Percentiles rank a stretch among this genome's conserved stretches.
Conservation (phyloP, 345 rosid species). For the Acer negundo region DNA sequence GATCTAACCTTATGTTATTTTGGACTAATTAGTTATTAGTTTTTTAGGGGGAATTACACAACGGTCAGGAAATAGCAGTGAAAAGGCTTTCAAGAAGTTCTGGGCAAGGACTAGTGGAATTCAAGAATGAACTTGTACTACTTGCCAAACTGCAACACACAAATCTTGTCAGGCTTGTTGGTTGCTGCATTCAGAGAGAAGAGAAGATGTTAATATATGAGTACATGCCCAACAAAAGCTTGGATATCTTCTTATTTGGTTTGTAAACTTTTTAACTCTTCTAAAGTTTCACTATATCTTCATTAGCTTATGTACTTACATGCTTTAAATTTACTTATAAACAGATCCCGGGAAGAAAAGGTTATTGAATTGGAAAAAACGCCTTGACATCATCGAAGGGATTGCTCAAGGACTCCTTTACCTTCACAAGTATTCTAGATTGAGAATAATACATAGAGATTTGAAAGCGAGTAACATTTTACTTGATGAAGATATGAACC, state of each 20-base stretch:
- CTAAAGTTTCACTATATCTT: neutral
- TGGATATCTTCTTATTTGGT: constrained; percentile 17
- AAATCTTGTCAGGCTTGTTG: constrained; percentile 15
- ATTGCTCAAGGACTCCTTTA: constrained; percentile 12
- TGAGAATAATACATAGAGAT: constrained; percentile 12
- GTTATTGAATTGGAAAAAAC: neutral
- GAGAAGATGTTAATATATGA: constrained; percentile 17
- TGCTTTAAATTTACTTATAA: neutral
- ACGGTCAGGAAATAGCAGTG: constrained; percentile 13
- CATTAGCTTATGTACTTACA: neutral
- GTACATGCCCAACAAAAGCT: constrained; percentile 12
- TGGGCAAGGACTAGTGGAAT: constrained; percentile 15
- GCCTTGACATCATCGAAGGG: neutral
- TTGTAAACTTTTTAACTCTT: neutral
- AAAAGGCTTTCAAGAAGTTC: constrained; percentile 15
- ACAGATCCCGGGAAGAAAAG: constrained; percentile 2
- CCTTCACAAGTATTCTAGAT: constrained; percentile 23
- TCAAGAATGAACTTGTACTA: constrained; percentile 13
- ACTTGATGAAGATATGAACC: constrained; percentile 20
- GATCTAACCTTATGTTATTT: neutral
- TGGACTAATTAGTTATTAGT: neutral
- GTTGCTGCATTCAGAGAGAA: constrained; percentile 7
- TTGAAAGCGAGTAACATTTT: neutral
- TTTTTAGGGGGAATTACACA: constrained; percentile 4
- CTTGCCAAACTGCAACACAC: constrained; percentile 25